A percentile compares a stretch with the other conserved stretches of the same genome.
Conservation (phyloP, 2,329 filamentous ascomycete species). For the Colletotrichum sojae region DNA sequence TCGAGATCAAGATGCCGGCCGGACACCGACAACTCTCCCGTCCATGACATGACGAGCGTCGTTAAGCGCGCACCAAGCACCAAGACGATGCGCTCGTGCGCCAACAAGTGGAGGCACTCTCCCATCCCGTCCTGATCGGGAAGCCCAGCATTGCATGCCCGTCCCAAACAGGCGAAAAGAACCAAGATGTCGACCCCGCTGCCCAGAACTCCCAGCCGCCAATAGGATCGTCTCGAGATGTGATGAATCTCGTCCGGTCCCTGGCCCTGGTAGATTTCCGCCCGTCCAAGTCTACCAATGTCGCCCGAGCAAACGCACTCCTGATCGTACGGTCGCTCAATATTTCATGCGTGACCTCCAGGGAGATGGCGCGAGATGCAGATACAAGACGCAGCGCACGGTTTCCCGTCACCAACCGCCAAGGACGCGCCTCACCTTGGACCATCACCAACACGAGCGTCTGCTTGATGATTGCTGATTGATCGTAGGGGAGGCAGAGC, state of each 20-base stretch:
- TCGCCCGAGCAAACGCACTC: background rate
- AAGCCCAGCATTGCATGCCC: constrained; percentile 10
- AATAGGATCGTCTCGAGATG: constrained; percentile 24
- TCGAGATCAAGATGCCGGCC: background rate
- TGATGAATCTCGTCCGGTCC: constrained; percentile 23
- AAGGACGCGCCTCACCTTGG: constrained; percentile 20
- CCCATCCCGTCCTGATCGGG: constrained; percentile 23
- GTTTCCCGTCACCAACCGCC: constrained; percentile 35
- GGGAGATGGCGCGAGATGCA: constrained; percentile 20
- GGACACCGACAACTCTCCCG: background rate
- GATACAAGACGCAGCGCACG: constrained; percentile 17
- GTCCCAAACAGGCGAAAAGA: constrained; percentile 28
- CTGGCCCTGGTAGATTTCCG: constrained; percentile 10
- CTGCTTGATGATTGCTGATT: background rate
- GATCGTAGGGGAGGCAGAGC: background rate
- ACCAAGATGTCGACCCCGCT: constrained; percentile 14
- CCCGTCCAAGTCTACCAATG: background rate
- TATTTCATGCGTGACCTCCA: constrained; percentile 3
- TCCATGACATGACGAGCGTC: background rate
- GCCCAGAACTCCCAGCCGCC: constrained; percentile 31
- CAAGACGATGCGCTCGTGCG: background rate
- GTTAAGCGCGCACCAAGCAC: background rate
- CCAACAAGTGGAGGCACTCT: background rate
- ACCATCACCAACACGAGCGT: background rate
- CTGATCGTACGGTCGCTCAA: constrained; percentile 19